These are phyloP conservation scores for Aaosphaeria pasadenensis DNA, from an alignment of 2,329 filamentous ascomycete species.

Conservation along the genomic window DNA sequence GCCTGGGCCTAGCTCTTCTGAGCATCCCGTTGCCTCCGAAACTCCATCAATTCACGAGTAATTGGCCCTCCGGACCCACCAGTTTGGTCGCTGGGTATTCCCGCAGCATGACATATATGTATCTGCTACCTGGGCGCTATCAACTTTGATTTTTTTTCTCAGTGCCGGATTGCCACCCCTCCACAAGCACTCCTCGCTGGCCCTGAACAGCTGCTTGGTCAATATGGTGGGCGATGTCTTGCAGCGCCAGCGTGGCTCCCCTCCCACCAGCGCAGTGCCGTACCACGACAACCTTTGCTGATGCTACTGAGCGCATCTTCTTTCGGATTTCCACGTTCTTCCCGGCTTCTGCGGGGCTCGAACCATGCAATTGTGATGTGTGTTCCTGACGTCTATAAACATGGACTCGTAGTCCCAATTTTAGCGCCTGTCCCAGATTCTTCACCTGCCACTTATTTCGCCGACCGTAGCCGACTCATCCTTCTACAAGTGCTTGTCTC, in stretches of 20 bases:
- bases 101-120: slow-evolving; percentile 27
- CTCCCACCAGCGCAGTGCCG: slow-evolving; percentile 4
- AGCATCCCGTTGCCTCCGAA: slow-evolving; percentile 16
- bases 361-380: slow-evolving; percentile 22
- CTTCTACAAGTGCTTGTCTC: too few relatives aligned
- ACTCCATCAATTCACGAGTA: slow-evolving; percentile 3
- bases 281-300: slow-evolving; percentile 9
- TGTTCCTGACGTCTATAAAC: slow-evolving; percentile 28
- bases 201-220: slow-evolving; percentile 21
- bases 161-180: slow-evolving; percentile 13
- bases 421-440: slow-evolving; percentile 18
- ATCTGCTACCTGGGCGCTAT: slow-evolving; percentile 20
- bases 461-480: too few relatives aligned
- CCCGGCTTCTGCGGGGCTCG: slow-evolving; percentile 14
- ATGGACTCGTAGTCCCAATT: slow-evolving; percentile 17
- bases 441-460: background rate
- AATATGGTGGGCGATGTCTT: slow-evolving; percentile 10
- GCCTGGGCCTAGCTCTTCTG: slow-evolving; percentile 20
- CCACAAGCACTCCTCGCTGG: slow-evolving; percentile 19
- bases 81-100: slow-evolving; percentile 14
- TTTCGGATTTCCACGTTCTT: slow-evolving; percentile 1
- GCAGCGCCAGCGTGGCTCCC: slow-evolving; percentile 27
- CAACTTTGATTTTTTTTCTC: slow-evolving; percentile 16
- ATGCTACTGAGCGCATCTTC: background rate
- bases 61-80: slow-evolving; percentile 25